Evolutionary conservation across 768 basidiomycete genomes (phyloP), one percentile per base, ranked within the genome.

Genomic region (Mycena vulgaris): DNA sequence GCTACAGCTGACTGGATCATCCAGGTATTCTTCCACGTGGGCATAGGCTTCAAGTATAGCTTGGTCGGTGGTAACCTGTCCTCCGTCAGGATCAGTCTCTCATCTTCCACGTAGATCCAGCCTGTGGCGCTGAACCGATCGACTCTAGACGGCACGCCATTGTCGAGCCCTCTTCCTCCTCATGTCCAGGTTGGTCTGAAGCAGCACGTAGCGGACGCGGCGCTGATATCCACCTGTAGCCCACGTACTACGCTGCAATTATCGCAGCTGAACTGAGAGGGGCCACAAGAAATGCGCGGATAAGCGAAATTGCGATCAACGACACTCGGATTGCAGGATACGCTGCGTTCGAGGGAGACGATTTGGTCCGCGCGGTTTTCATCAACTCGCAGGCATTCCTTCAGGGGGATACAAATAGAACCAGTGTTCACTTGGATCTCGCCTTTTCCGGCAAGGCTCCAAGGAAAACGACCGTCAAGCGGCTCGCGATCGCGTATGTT

Each of bases 21-120:
- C 39, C 81, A 87, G 63, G 69, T 90, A 16, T 89, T 86, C 79
- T 91, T 90, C 83, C 91, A 93, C 74, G 83, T 88, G 63, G 92
- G 91, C 21, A 80, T 93, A 61, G 92, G 91, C 1, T 93, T 85
- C 81, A 93, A 92, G 78, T 93, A 92, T 74, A 89, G 87, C 74
- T 82, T 92, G 63, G 91, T 89, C 66, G 61, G 81, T 69, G 40
- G 19, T 37, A 48, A 19, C 9, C 23, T 21, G 0, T 21, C 1
- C 30, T n/a, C 30, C 21, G 8, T 25, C 2, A 56, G 1, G 35
- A 33, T 39, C 14, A 4, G 27, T 27, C 2, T n/a, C 55, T 56
- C 23, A 56, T 23, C 10, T 17, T 27, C 7, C 13, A 8, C 35
- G 8, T 56, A 92, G 92, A 85, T 93, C 53, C 92, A 93, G 78